These are phyloP conservation scores for Lepidopterella palustris DNA, from an alignment of 495 filamentous ascomycete genomes.

Conservation along the genomic window DNA sequence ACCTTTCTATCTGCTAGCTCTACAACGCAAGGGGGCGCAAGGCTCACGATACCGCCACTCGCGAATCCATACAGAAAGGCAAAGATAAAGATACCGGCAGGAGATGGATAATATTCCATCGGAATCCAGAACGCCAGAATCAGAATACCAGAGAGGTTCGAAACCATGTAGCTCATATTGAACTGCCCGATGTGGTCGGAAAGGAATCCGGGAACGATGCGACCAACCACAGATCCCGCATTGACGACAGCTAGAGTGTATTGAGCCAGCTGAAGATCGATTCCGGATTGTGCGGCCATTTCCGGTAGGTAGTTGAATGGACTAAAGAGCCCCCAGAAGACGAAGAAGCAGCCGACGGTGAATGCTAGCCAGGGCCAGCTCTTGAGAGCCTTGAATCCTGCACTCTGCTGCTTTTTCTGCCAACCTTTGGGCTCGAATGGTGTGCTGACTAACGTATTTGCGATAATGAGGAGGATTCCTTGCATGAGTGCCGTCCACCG, in stretches of 20 bases:
- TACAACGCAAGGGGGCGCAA: background rate
- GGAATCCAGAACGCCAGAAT: background rate
- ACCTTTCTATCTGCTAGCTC: background rate
- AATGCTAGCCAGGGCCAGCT: background rate
- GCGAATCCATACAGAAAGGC: background rate
- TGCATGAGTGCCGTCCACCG: background rate
- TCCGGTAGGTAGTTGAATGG: background rate
- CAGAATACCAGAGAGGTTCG: constrained; percentile 1
- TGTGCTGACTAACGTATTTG: background rate
- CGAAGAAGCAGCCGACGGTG: constrained; percentile 13
- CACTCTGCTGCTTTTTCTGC: constrained; percentile 4
- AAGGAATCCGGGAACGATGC: background rate
- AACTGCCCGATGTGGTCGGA: constrained; percentile 6
- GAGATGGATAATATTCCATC: background rate
- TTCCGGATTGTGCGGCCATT: background rate
- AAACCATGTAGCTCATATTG: constrained; percentile 6
- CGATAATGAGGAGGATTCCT: background rate
- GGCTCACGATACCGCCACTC: background rate
- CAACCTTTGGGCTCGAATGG: constrained; percentile 13
- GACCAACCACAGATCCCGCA: background rate
- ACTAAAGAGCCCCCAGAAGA: constrained; percentile 9
- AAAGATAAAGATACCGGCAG: background rate
- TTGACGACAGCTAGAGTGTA: background rate
- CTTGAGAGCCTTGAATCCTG: constrained; percentile 7
- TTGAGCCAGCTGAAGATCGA: background rate